Conservation (phyloP, 495 filamentous ascomycete species). For the Antarctomyces pellizariae region DNA sequence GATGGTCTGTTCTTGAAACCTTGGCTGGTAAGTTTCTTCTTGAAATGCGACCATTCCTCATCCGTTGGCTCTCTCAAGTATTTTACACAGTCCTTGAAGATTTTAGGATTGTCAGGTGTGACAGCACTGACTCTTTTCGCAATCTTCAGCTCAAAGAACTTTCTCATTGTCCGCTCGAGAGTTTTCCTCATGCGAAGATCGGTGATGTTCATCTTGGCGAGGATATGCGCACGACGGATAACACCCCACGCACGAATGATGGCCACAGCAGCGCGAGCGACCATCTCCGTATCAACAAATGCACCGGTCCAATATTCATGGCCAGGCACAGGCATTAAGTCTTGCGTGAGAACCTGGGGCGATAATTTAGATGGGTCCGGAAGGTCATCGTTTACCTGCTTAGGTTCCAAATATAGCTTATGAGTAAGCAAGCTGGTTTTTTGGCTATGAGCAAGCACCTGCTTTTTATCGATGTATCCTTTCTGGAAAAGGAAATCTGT, state of each 20-base stretch:
- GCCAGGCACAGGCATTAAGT: constrained; percentile 22
- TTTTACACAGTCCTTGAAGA: constrained; percentile 41
- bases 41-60: constrained; percentile 28
- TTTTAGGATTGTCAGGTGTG: constrained; percentile 18
- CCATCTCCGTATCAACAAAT: constrained; percentile 24
- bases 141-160: constrained; percentile 43
- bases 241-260: constrained; percentile 23
- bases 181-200: constrained; percentile 35
- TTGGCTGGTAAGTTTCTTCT: not conserved
- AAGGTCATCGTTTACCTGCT: constrained; percentile 13
- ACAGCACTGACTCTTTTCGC: constrained; percentile 43
- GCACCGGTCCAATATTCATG: constrained; percentile 25
- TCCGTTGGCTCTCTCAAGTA: constrained; percentile 48
- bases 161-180: constrained; percentile 41
- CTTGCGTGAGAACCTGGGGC: constrained; percentile 14
- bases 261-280: constrained; percentile 22
- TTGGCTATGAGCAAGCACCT: constrained; percentile 33
- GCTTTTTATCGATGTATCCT: constrained; percentile 69
- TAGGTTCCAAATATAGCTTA: constrained; percentile 27
- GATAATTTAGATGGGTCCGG: constrained; percentile 13
- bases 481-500: constrained; percentile 50
- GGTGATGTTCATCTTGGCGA: constrained; percentile 31
- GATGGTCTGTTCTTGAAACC: no score
- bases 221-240: constrained; percentile 33
- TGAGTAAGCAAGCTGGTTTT: constrained; percentile 49